A percentile compares a stretch with the other conserved stretches of the same genome.
Conservation (phyloP, 305 asterid genomes). For the Striga hermonthica region DNA sequence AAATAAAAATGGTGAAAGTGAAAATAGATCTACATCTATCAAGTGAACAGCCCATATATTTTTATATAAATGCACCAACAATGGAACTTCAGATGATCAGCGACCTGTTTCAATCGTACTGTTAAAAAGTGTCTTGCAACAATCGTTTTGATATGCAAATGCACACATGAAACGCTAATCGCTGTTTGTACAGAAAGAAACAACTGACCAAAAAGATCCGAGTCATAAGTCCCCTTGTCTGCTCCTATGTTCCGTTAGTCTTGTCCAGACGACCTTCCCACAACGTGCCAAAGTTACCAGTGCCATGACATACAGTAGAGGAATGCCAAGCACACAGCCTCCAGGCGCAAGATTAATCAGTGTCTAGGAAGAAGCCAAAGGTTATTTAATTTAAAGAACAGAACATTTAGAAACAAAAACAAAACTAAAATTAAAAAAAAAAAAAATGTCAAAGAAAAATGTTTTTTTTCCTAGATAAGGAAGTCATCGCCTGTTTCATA, state of each 20-base stretch:
- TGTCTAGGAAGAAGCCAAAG: slow-evolving; percentile 51
- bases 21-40: too few species aligned
- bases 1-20: too few species aligned
- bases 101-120: too few species aligned
- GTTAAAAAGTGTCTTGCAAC: too few species aligned
- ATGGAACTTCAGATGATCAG: too few species aligned
- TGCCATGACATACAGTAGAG: slow-evolving; percentile 63
- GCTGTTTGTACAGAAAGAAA: not conserved
- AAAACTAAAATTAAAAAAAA: too few species aligned
- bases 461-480: not conserved
- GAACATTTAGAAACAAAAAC: not conserved
- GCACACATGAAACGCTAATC: not conserved
- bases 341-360: slow-evolving; percentile 72
- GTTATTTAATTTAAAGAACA: slow-evolving; percentile 27
- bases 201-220: not conserved
- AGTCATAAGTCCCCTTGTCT: slow-evolving; percentile 37
- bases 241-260: slow-evolving; percentile 51
- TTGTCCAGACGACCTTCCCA: slow-evolving; percentile 70
- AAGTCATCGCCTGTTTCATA: not conserved
- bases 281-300: slow-evolving; percentile 55
- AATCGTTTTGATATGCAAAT: not conserved
- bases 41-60: too few species aligned
- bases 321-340: slow-evolving; percentile 81
- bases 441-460: not conserved
- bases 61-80: too few species aligned